A percentile compares a stretch with the other conserved stretches of the same genome.
phyloP scores from a whole-genome alignment of 331 rosid genomes.

The Quercus tomentella region DNA sequence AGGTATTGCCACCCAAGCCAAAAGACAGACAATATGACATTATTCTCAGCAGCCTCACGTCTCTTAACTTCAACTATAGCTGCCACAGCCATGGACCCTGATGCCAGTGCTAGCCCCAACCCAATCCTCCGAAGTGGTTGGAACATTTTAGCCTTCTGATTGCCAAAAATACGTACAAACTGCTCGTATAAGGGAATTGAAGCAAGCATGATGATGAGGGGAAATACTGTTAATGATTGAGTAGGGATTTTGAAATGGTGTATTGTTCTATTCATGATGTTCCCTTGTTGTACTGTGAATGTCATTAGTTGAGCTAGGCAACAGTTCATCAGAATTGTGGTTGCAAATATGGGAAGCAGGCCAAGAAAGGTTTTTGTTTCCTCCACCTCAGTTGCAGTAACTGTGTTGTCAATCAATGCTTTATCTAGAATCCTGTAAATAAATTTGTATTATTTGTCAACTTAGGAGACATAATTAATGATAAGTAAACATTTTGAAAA shows the following conservation, averaged over 20 bases:
- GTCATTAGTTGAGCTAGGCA: conserved; percentile 34
- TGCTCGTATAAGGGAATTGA: conserved; percentile 23
- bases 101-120: conserved; percentile 28
- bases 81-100: conserved; percentile 30
- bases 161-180: background rate
- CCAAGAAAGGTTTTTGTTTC: conserved; percentile 37
- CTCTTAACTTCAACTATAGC: conserved; percentile 31
- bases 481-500: background rate
- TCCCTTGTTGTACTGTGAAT: conserved; percentile 31
- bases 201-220: conserved; percentile 19
- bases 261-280: conserved; percentile 24
- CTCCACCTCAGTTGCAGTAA: conserved; percentile 11
- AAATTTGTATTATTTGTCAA: background rate
- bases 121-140: conserved; percentile 33
- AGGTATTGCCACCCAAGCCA: conserved; percentile 31
- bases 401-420: conserved; percentile 10
- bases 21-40: conserved; percentile 17
- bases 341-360: conserved; percentile 18
- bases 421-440: conserved; percentile 21
- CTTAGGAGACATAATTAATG: background rate
- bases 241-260: conserved; percentile 23
- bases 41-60: conserved; percentile 16
- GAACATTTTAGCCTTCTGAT: background rate
- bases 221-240: conserved; percentile 21
- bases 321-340: conserved; percentile 38